phyloP scores from a whole-genome alignment of 441 rosid genomes.

The Melastoma candidum region DNA sequence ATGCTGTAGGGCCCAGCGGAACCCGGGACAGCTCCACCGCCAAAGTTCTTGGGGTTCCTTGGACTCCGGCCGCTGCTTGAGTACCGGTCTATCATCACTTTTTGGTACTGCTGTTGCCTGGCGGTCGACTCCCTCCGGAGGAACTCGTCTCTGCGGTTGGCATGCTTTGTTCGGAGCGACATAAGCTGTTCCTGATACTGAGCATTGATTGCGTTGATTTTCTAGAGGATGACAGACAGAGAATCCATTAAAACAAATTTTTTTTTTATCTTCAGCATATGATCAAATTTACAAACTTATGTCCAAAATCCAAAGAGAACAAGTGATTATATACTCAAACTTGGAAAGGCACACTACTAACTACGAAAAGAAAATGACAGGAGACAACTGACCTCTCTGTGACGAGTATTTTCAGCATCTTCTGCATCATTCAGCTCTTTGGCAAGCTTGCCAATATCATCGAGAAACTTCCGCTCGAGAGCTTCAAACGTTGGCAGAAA shows the following conservation, averaged over 20 bases:
- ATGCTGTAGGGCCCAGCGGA: constrained; percentile 28
- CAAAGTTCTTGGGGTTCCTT: constrained; percentile 38
- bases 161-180: constrained; percentile 49
- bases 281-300: too few species aligned
- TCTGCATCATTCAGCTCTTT: constrained; percentile 57
- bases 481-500: constrained; percentile 44
- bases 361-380: neutral
- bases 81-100: constrained; percentile 33
- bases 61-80: constrained; percentile 29
- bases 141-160: constrained; percentile 60
- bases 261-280: too few species aligned
- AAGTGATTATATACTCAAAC: neutral
- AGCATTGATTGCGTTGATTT: constrained; percentile 49
- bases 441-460: constrained; percentile 48
- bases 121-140: constrained; percentile 52
- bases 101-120: constrained; percentile 53
- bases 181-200: constrained; percentile 60
- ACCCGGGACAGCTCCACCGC: constrained; percentile 28
- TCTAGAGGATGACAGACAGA: constrained; percentile 27
- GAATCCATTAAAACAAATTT: too few species aligned
- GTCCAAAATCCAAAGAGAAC: too few species aligned
- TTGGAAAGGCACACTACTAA: neutral
- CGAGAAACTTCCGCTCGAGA: constrained; percentile 56
- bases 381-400: constrained; percentile 36
- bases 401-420: constrained; percentile 63